Base-by-base conservation (phyloP, 2,329 filamentous ascomycete species). In the Thielaviopsis euricoi region DNA sequence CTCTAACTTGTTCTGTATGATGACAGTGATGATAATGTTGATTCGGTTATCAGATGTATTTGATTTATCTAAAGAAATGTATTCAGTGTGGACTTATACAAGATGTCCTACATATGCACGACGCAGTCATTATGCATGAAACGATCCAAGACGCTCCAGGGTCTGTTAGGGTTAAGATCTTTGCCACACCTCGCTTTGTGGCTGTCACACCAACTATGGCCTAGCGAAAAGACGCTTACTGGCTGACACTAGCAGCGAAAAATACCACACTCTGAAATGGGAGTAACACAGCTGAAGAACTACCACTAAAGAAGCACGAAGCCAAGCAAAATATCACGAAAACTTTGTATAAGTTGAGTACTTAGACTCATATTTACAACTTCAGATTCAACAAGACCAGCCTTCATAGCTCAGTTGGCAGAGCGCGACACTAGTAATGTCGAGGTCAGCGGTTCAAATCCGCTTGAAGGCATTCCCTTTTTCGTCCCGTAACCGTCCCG, bases 321-420 rank as follows among this genome's bases (percentile, higher is more conserved):
- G 9, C 9, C 25, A 4, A 4, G 25, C 25, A 26, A 26, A 26
- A 26, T 9, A n/a, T 26, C 25, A 26, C 25, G 25, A 26, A 26
- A 26, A 26, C 4, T 26, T 4, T 9, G 9, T 26, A 26, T 4
- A 26, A 26, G 4, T 26, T 26, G 25, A 9, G 4, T 26, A 26
- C 25, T 4, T 26, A 26, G 4, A 26, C 25, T 26, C 25, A 26
- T 26, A n/a, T n/a, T n/a, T n/a, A 26, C 4, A 26, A 26, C 25
- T 9, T 6, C 7, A 17, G 2, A 17, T 1, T 19, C 22, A 23
- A 26, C 1, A 53, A 22, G 21, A 52, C 12, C 25, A 50, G 58
- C 58, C 58, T 59, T 59, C 58, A 59, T 59, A 59, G 58, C 58
- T 59, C 58, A 59, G 58, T 59, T 59, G 58, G 58, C 58, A 59